Conservation (phyloP, 305 asterid species). For the Fraxinus sp. region DNA sequence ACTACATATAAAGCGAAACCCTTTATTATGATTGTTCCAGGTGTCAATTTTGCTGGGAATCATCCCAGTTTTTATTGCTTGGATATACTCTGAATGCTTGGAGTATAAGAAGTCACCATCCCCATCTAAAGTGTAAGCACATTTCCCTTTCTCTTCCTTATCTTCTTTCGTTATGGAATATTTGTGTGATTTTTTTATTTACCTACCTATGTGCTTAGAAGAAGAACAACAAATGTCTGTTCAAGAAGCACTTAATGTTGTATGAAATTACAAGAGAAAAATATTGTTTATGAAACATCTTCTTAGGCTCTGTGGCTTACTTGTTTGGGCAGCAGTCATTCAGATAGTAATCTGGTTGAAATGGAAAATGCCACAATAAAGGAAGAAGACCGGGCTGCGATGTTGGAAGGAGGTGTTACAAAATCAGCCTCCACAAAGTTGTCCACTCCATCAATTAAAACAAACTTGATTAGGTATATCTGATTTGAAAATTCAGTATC, state of each 20-base stretch:
- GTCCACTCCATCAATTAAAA: slow-evolving; percentile 51
- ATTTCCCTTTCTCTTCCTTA: not conserved
- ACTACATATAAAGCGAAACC: not conserved
- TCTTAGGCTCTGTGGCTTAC: slow-evolving; percentile 17
- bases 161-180: not conserved
- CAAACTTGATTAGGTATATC: slow-evolving; percentile 64
- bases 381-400: slow-evolving; percentile 11
- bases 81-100: slow-evolving; percentile 88
- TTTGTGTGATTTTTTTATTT: not conserved
- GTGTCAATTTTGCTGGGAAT: slow-evolving; percentile 88
- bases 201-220: not conserved
- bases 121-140: slow-evolving; percentile 68
- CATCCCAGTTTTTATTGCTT: slow-evolving; percentile 69
- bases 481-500: slow-evolving; percentile 10
- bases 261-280: not conserved
- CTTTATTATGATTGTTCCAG: slow-evolving; percentile 40
- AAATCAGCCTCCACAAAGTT: slow-evolving; percentile 59
- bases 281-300: slow-evolving; percentile 3
- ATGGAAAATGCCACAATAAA: slow-evolving; percentile 26
- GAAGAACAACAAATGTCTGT: not conserved
- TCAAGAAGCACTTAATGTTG: slow-evolving; percentile 7
- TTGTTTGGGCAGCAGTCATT: slow-evolving; percentile 56
- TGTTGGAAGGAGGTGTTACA: slow-evolving; percentile 80
- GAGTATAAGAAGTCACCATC: slow-evolving; percentile 62
- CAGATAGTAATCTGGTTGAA: slow-evolving; percentile 75